A percentile compares a stretch with the other conserved stretches of the same genome.
These are phyloP conservation scores for Antitrichia curtipendula DNA, from an alignment of 225 moss, liverwort and hornwort genomes.

Conservation along the genomic window DNA sequence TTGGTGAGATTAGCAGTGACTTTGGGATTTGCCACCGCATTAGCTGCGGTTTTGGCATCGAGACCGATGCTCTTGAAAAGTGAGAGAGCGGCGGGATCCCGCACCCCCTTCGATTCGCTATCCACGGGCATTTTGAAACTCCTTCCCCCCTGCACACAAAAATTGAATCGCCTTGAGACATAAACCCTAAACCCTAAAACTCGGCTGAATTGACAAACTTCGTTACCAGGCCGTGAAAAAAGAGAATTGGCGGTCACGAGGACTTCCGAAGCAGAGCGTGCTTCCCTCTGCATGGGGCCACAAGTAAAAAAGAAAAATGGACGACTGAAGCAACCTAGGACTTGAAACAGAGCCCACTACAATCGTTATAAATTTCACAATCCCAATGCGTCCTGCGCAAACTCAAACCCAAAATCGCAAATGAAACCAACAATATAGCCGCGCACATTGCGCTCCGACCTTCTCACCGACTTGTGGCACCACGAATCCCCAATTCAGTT, in stretches of 20 bases:
- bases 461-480: neutral
- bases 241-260: neutral
- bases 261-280: neutral
- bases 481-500: neutral
- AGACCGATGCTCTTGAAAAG: slow-evolving; percentile 78
- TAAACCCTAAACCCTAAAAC: neutral
- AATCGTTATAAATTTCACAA: neutral
- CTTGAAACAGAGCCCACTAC: neutral
- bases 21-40: slow-evolving; percentile 81
- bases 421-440: neutral
- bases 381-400: neutral
- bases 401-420: neutral
- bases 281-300: neutral
- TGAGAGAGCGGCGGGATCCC: slow-evolving; percentile 40
- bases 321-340: neutral
- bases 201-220: neutral
- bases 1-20: slow-evolving; percentile 73
- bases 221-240: neutral
- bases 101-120: slow-evolving; percentile 25
- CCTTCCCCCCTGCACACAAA: neutral
- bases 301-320: neutral
- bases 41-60: slow-evolving; percentile 91
- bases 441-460: neutral
- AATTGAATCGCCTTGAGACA: neutral
- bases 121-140: slow-evolving; percentile 25